Percentiles rank a stretch among this genome's conserved stretches.
Evolutionary conservation across 2,329 filamentous ascomycete species (phyloP).

Genomic region (Chaetomium sp.): DNA sequence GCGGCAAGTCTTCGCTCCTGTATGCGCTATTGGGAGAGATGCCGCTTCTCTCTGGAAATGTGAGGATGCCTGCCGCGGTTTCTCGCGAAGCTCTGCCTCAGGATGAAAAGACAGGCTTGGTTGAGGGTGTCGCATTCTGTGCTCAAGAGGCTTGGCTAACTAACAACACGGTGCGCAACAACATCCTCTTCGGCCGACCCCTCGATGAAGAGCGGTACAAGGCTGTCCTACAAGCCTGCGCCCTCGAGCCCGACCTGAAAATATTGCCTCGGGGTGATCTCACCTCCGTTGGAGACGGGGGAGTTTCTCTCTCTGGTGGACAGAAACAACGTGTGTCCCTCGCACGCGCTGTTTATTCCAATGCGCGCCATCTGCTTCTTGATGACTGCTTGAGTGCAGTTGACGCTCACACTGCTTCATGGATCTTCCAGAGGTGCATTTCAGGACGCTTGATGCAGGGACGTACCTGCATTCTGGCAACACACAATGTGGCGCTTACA

Average conservation of each 20-base stretch:
- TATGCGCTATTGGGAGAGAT: conserved; percentile 13
- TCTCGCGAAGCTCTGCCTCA: conserved; percentile 77
- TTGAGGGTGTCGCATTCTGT: conserved; percentile 88
- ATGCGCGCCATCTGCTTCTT: conserved; percentile 78
- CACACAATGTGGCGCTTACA: conserved; percentile 82
- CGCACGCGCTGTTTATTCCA: conserved; percentile 92
- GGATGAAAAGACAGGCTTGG: conserved; percentile 74
- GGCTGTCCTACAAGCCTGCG: conserved; percentile 81
- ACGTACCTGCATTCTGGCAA: conserved; percentile 88
- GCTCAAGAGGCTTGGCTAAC: conserved; percentile 94
- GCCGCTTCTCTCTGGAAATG: conserved; percentile 10
- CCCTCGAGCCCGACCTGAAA: conserved; percentile 78
- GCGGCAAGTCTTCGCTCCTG: conserved; percentile 17
- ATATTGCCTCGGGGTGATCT: conserved; percentile 87
- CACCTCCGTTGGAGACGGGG: conserved; percentile 93
- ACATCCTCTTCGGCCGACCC: conserved; percentile 80
- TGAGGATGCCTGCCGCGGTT: conserved; percentile 58
- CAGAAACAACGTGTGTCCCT: conserved; percentile 97
- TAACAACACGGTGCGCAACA: conserved; percentile 88
- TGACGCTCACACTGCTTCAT: conserved; percentile 92
- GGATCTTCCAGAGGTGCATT: conserved; percentile 91
- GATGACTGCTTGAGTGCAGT: conserved; percentile 95
- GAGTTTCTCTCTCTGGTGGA: conserved; percentile 91
- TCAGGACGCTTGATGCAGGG: conserved; percentile 78
- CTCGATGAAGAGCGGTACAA: conserved; percentile 76